Evolutionary conservation across 2,329 filamentous ascomycete genomes (phyloP).

Genomic region (Fusarium tjaetaba): DNA sequence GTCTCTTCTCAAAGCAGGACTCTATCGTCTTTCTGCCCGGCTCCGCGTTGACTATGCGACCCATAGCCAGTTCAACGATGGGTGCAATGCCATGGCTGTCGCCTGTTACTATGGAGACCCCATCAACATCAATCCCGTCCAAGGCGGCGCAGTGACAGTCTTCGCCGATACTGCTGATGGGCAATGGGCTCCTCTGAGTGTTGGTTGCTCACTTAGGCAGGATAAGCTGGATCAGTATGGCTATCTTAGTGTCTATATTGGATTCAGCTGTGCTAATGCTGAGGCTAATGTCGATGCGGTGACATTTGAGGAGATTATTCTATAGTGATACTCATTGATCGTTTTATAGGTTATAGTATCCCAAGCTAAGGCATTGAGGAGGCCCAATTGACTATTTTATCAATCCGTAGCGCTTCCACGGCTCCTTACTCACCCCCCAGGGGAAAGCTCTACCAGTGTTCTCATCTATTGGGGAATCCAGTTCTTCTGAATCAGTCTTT

Average conservation of each 20-base stretch:
- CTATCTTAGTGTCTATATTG: background rate
- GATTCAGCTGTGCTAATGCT: background rate
- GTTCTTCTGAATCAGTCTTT: rapidly evolving
- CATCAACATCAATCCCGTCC: rapidly evolving
- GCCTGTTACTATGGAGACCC: background rate
- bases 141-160: too few species aligned
- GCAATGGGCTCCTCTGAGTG: background rate
- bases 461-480: background rate
- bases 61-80: rapidly evolving
- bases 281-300: background rate
- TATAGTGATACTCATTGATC: background rate
- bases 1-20: background rate
- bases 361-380: rapidly evolving
- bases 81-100: background rate
- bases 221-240: background rate
- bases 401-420: background rate
- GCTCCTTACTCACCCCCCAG: background rate
- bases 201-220: background rate
- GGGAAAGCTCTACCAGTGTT: too few species aligned
- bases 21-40: rapidly evolving
- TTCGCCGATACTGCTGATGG: too few species aligned
- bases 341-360: too few species aligned
- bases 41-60: rapidly evolving
- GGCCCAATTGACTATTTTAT: background rate
- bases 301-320: background rate